A percentile compares a stretch with the other conserved stretches of the same genome.
phyloP scores from a whole-genome alignment of 306 rosid genomes.

The Fragaria nilgerrensis region DNA sequence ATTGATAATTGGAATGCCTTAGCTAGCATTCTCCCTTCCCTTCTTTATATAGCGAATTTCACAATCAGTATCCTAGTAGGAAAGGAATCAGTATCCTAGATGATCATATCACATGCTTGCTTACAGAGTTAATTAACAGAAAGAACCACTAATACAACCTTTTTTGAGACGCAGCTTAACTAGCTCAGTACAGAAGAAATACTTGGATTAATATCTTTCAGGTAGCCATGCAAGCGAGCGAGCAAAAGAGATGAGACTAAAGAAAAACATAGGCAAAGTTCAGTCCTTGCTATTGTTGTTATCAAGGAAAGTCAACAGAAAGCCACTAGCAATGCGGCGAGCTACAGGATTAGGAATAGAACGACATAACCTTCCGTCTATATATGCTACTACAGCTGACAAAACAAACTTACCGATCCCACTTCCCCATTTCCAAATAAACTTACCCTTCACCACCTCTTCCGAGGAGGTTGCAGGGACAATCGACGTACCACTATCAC shows the following conservation, averaged over 20 bases:
- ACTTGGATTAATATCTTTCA: no score
- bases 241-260: background rate
- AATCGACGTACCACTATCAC: constrained; percentile 23
- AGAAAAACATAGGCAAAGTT: background rate
- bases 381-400: constrained; percentile 80
- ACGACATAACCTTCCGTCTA: constrained; percentile 90
- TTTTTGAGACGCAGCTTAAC: background rate
- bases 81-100: no score
- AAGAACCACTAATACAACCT: background rate
- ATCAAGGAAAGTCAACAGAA: constrained; percentile 72
- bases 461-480: constrained; percentile 25
- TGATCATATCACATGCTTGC: background rate
- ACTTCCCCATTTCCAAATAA: constrained; percentile 64
- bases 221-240: background rate
- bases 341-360: constrained; percentile 79
- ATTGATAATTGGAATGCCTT: no score
- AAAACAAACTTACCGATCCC: constrained; percentile 67
- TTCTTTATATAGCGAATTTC: no score
- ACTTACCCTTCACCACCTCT: constrained; percentile 27
- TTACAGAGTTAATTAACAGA: background rate
- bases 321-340: constrained; percentile 86
- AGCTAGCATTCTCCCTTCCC: no score
- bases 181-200: background rate
- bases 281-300: constrained; percentile 40
- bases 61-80: no score